Evolutionary conservation across 306 rosid species (phyloP), one percentile per base, ranked within the genome.

Genomic region (Quercus parvula): DNA sequence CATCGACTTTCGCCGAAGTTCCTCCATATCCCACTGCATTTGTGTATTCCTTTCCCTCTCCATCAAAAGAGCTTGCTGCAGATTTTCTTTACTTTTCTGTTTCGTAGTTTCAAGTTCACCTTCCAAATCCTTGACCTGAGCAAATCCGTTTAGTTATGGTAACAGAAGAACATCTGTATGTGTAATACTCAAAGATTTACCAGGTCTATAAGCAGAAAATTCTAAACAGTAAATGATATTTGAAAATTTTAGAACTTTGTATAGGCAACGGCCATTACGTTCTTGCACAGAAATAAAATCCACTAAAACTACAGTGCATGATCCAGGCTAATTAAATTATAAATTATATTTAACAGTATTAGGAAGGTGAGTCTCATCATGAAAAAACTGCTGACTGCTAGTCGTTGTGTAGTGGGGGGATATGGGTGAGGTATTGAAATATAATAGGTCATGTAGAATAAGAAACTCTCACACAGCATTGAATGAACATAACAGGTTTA

Each of bases 11-110:
- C 87, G 93, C 67, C 96, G 88, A 79, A 93, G 97, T 92, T 96
- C 99, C 84, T 89, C 98, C 99, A 96, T 93, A 84, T 91, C 94
- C 99, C 99, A 96, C 85, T 92, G 98, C 97, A 91, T 91, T 88
- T 93, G 89, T 81, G 96, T 96, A 79, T 86, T 79, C 77, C 96
- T 93, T 91, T 93, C 99, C 85, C 94, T 91, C 90, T 96, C 99
- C 78, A 89, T 81, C 84, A 90, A 83, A 82, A 96, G 81, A 85
- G 98, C 99, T 85, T 96, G 99, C 87, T 93, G 94, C 82, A 96
- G 89, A 84, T 93, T 96, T 80, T 96, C 99, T 87, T 87, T 93
- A 80, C 91, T 88, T 82, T 87, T 96, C 81, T 90, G 96, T 77
- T 82, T 89, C 80, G 85, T 90, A 72, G 91, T 84, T 85, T 91